These are phyloP conservation scores for Trichoderma oligosporum DNA, from an alignment of 2,329 filamentous ascomycete genomes.

Conservation along the genomic window DNA sequence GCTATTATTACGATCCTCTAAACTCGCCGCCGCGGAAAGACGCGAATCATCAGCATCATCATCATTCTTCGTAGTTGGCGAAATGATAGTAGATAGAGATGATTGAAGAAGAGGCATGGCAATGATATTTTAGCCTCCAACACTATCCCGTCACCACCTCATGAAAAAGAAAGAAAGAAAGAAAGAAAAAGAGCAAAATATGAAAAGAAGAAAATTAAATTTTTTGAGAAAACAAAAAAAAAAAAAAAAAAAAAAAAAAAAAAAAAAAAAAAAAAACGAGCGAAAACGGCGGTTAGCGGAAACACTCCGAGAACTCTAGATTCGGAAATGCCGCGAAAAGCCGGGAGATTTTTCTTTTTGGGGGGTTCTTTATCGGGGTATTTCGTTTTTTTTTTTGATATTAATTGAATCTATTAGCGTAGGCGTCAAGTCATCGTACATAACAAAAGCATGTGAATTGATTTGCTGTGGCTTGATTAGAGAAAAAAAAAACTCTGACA, in stretches of 20 bases:
- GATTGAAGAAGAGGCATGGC: slow-evolving; percentile 18
- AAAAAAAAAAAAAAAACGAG: no score
- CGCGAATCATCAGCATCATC: background rate
- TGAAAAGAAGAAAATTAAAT: background rate
- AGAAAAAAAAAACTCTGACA: no score
- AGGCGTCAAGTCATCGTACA: no score
- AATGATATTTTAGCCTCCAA: background rate
- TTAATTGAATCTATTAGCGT: no score
- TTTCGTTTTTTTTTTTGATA: background rate
- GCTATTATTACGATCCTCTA: background rate
- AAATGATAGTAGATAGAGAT: background rate
- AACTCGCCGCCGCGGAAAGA: background rate
- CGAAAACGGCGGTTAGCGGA: no score
- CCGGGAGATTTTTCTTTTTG: slow-evolving; percentile 4
- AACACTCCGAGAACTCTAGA: background rate
- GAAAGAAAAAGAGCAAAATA: background rate
- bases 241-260: no score
- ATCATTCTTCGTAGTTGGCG: background rate
- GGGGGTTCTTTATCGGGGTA: no score
- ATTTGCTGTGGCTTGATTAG: no score
- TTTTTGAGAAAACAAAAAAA: no score
- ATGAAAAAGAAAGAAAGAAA: background rate
- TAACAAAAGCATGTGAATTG: no score
- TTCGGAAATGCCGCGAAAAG: slow-evolving; percentile 9
- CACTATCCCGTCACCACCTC: background rate